Base-by-base conservation (phyloP, 2,329 filamentous ascomycete species). In the Drechmeria coniospora region DNA sequence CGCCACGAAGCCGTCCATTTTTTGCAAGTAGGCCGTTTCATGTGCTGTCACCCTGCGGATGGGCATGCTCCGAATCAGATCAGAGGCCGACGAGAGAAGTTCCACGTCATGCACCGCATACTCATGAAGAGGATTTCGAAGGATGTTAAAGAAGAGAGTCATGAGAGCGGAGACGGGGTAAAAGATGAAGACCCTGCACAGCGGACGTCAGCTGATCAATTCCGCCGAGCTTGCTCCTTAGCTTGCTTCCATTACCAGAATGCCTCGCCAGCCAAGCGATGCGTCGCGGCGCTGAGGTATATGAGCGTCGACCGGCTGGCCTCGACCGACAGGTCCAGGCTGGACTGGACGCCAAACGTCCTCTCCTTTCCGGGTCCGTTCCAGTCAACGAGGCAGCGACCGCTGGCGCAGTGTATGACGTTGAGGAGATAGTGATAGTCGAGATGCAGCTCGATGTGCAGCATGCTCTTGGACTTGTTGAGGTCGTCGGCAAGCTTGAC, bases 351-450 rank as follows among this genome's bases (percentile, higher is more conserved):
- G 0, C 38, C 35, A 10, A 60, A 54, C 30, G 58, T 54, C 23
- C 57, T 36, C 2, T 32, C 33, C 35, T 29, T 42, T 26, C 32
- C 2, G 14, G 25, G 15, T 4, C 30, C 29, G 20, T 25, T 30
- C 50, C 46, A 23, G 39, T 43, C 41, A 7, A 39, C 37, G 49
- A 55, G 51, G 31, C 65, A 70, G 2, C 66, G 48, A 4, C 61
- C 59, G 18, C 62, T 69, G 0, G 67, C 64, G 4, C 60, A 52
- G 34, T 73, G 68, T 12, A 73, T 70, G 6, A 59, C 57, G 1
- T 59, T 59, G 43, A 70, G 53, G 23, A 68, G 54, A 30, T 68
- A 54, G 33, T 70, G 60, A 28, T 73, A 73, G 27, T 70, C 64
- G 4, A 72, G 43, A 11, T 64, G 57, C 3, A 68, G 39, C 25